A percentile compares a stretch with the other conserved stretches of the same genome.
These are phyloP conservation scores for Lepraria neglecta DNA, from an alignment of 495 filamentous ascomycete species.

Conservation along the genomic window DNA sequence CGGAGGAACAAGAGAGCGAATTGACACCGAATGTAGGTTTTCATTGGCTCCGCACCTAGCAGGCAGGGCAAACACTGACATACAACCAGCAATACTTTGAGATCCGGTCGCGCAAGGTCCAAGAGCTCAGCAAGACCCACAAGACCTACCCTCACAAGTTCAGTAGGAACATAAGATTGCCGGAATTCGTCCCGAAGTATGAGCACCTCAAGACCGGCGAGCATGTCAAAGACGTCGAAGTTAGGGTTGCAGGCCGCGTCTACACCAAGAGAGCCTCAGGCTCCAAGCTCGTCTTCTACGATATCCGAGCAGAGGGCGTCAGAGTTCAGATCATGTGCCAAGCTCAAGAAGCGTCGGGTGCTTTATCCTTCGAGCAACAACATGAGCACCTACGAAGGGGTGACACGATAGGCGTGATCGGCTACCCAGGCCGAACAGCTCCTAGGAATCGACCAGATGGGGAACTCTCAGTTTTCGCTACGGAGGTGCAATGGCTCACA, in stretches of 20 bases:
- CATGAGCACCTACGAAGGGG: conserved; percentile 86
- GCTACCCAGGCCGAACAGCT: conserved; percentile 80
- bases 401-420: conserved; percentile 84
- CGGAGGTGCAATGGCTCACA: conserved; percentile 72
- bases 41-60: background rate
- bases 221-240: conserved; percentile 58
- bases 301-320: conserved; percentile 74
- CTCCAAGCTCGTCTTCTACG: conserved; percentile 87
- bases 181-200: conserved; percentile 69
- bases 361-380: conserved; percentile 69
- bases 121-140: conserved; percentile 75
- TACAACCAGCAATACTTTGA: conserved; percentile 84
- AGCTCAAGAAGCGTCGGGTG: conserved; percentile 59
- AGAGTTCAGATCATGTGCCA: conserved; percentile 91
- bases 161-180: conserved; percentile 70
- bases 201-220: conserved; percentile 79
- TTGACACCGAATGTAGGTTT: conserved; percentile 74
- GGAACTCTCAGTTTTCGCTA: conserved; percentile 90
- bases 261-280: conserved; percentile 81
- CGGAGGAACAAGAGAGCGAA: conserved; percentile 64
- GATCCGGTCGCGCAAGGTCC: conserved; percentile 78
- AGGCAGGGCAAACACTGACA: conserved; percentile 4
- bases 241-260: conserved; percentile 77
- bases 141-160: conserved; percentile 98
- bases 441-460: conserved; percentile 83